Conservation (phyloP, 1,139 yeast genomes). For the Yamadazyma kanchanaburiensis region DNA sequence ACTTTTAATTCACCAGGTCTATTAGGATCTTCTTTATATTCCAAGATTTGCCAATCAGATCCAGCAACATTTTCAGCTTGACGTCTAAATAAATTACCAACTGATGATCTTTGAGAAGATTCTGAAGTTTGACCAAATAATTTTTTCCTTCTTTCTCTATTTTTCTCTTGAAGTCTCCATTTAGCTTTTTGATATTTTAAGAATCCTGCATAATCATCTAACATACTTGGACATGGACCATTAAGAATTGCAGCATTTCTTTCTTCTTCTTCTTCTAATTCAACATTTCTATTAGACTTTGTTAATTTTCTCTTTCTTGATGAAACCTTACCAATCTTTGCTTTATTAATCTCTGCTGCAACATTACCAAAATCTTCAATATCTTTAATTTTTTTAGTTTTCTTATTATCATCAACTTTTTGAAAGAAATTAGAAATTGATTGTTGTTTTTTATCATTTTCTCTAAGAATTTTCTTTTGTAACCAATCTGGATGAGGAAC, state of each 20-base stretch:
- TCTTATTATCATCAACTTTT: conserved; percentile 28
- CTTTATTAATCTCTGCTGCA: conserved; percentile 18
- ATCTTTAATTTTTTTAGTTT: conserved; percentile 45
- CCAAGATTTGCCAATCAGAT: conserved; percentile 81
- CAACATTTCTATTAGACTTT: conserved; percentile 20
- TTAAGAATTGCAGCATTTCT: conserved; percentile 43
- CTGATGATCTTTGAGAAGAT: conserved; percentile 45
- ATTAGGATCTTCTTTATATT: conserved; percentile 55
- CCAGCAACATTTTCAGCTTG: conserved; percentile 80
- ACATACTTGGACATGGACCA: conserved; percentile 66
- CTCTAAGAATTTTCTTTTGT: conserved; percentile 53
- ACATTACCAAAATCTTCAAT: conserved; percentile 71
- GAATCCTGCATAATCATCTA: conserved; percentile 74
- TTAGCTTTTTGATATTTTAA: conserved; percentile 75
- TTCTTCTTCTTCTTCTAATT: conserved; percentile 43
- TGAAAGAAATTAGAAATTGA: conserved; percentile 57
- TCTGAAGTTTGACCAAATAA: conserved; percentile 69
- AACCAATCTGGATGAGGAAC: conserved; percentile 96
- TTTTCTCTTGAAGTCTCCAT: conserved; percentile 76
- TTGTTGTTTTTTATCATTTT: conserved; percentile 72
- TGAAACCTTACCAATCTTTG: conserved; percentile 51
- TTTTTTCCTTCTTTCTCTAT: conserved; percentile 67
- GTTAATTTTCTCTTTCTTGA: conserved; percentile 32
- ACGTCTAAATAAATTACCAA: conserved; percentile 67
- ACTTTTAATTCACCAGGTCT: conserved; percentile 78